Conservation (phyloP, 2,329 filamentous ascomycete genomes). For the Huntiella savannae region DNA sequence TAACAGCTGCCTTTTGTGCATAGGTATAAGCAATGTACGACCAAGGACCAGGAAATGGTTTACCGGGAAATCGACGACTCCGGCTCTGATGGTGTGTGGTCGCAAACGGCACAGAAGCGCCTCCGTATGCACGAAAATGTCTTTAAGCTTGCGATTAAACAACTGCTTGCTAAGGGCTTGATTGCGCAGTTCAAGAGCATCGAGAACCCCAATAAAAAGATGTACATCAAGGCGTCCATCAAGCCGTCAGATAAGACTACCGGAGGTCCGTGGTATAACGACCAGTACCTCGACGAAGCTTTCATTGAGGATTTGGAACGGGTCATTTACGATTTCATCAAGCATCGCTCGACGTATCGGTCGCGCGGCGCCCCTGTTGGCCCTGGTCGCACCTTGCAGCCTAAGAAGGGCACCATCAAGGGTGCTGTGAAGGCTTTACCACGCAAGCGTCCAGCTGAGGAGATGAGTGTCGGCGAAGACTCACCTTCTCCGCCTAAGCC, state of each 20-base stretch:
- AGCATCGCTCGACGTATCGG: slow-evolving; percentile 50
- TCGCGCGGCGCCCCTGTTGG: slow-evolving; percentile 19
- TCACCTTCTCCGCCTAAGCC: slow-evolving; percentile 15
- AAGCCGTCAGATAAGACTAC: slow-evolving; percentile 77
- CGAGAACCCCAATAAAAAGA: slow-evolving; percentile 77
- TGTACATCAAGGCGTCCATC: slow-evolving; percentile 81
- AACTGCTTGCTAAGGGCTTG: slow-evolving; percentile 61
- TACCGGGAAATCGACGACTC: slow-evolving; percentile 80
- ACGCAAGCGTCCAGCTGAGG: slow-evolving; percentile 28
- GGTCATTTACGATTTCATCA: slow-evolving; percentile 56
- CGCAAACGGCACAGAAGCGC: slow-evolving; percentile 60
- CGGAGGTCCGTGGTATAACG: slow-evolving; percentile 86
- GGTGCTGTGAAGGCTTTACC: slow-evolving; percentile 23
- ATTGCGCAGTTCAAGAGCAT: slow-evolving; percentile 84
- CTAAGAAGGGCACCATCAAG: slow-evolving; percentile 37
- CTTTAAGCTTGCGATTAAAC: slow-evolving; percentile 65
- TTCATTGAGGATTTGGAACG: slow-evolving; percentile 64
- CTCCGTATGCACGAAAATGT: slow-evolving; percentile 71
- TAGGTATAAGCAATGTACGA: slow-evolving; percentile 39
- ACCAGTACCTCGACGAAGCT: slow-evolving; percentile 72
- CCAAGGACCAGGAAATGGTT: slow-evolving; percentile 64
- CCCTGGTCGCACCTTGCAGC: slow-evolving; percentile 23
- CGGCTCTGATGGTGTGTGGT: slow-evolving; percentile 76
- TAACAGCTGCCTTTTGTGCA: no score
- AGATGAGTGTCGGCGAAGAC: slow-evolving; percentile 19